Evolutionary conservation across 768 basidiomycete species (phyloP), one percentile per base, ranked within the genome.

Genomic region (Clavaria fumosa): DNA sequence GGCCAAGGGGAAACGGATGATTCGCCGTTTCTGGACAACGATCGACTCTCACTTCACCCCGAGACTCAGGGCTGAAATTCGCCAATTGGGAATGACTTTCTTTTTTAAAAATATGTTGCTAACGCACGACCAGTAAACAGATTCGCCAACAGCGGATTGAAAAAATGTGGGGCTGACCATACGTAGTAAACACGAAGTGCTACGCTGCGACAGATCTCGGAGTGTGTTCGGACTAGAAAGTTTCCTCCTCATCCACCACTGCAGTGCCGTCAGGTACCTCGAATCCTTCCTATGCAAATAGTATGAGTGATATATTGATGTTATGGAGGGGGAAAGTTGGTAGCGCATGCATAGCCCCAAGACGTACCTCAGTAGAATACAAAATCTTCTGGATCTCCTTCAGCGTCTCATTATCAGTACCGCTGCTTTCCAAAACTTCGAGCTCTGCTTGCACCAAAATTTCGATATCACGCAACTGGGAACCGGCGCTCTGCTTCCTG

Each of bases 381-480:
- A 97, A 61, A 46, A 97, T 95, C 56, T 77, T 76, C 56, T 95
- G 89, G 42, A 97, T 86, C 44, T 83, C 74, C 41, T 64, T 63
- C 39, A 97, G 62, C 1, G 71, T 67, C 1, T 60, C 47, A 41
- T 79, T 78, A 6, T 73, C 70, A 42, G 70, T 67, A 4, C 66
- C 70, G 5, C 69, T 63, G 1, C 46, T 60, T 44, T 77, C 78
- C 10, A 73, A 62, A 2, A 54, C 56, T 48, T 88, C 86, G 31
- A 74, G 38, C 40, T 89, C 78, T 40, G 75, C 70, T 50, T 91
- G 89, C 2, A 84, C 86, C 20, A 96, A 64, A 46, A 97, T 82
- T 59, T 99, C 95, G 48, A 99, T 97, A 41, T 93, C 83, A 23
- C 95, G 78, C 39, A 99, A 71, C 89, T 97, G 23, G 18, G n/a